phyloP scores from a whole-genome alignment of 2,329 filamentous ascomycete species.

The Fusarium redolens region DNA sequence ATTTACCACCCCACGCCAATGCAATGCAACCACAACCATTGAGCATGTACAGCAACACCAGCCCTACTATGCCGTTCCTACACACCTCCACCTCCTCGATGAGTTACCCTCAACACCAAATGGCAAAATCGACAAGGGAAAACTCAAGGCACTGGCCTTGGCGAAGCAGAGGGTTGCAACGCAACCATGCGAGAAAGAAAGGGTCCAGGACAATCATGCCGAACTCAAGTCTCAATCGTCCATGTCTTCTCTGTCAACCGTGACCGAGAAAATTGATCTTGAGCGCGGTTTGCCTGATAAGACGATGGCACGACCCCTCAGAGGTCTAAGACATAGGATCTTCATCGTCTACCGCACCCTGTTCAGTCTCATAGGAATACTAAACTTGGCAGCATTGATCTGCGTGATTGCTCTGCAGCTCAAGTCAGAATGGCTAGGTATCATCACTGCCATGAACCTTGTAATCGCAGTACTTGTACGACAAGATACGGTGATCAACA shows the following conservation, averaged over 20 bases:
- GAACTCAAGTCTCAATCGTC: conserved; percentile 49
- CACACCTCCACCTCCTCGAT: conserved; percentile 55
- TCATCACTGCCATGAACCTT: conserved; percentile 61
- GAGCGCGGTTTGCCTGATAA: conserved; percentile 54
- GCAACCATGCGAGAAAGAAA: conserved; percentile 13
- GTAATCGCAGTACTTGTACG: conserved; percentile 62
- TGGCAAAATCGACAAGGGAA: conserved; percentile 66
- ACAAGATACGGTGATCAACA: conserved; percentile 65
- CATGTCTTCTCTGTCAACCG: conserved; percentile 44
- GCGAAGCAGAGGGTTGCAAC: conserved; percentile 4
- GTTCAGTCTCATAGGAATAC: conserved; percentile 63
- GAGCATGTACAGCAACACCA: conserved; percentile 56
- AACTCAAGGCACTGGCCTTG: conserved; percentile 52
- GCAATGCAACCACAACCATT: conserved; percentile 53
- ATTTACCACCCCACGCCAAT: conserved; percentile 56
- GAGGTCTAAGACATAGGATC: conserved; percentile 57
- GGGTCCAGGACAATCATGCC: conserved; percentile 4
- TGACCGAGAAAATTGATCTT: conserved; percentile 48
- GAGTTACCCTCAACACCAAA: conserved; percentile 64
- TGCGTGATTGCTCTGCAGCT: conserved; percentile 53
- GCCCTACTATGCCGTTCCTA: conserved; percentile 67
- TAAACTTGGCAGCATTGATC: conserved; percentile 62
- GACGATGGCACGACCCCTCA: conserved; percentile 51
- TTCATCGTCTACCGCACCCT: conserved; percentile 67
- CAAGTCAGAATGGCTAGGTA: conserved; percentile 53